phyloP scores from a whole-genome alignment of 495 filamentous ascomycete species.

The Emericellopsis terricola region DNA sequence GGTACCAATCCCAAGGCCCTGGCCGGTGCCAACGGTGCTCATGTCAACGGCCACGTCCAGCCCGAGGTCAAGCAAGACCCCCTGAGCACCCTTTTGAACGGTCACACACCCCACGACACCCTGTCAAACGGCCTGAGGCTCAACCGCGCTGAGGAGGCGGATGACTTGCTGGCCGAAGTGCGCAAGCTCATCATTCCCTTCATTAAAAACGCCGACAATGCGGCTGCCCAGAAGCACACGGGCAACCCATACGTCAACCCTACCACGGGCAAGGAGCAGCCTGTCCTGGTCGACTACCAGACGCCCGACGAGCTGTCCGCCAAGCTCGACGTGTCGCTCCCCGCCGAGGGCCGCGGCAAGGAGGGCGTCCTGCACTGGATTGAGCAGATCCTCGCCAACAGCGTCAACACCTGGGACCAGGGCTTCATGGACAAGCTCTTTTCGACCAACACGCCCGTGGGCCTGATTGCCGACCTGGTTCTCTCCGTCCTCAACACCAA shows the following conservation, averaged over 20 bases:
- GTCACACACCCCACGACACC: no score
- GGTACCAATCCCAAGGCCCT: background rate
- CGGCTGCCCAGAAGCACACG: constrained; percentile 27
- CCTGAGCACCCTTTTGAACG: no score
- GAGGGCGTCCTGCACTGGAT: constrained; percentile 51
- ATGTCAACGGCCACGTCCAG: background rate
- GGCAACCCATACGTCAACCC: constrained; percentile 29
- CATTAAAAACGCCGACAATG: constrained; percentile 56
- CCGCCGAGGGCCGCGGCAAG: constrained; percentile 43
- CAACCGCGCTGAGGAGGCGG: constrained; percentile 31
- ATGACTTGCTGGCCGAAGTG: constrained; percentile 50
- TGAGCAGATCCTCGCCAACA: constrained; percentile 52
- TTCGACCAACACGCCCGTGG: constrained; percentile 67
- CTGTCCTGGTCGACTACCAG: constrained; percentile 49
- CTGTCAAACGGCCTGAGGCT: constrained; percentile 4
- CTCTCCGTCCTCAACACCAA: constrained; percentile 79
- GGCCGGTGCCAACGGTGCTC: background rate
- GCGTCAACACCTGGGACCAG: constrained; percentile 92
- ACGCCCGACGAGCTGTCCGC: constrained; percentile 50
- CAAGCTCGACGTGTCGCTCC: constrained; percentile 47
- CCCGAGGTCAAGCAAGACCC: background rate
- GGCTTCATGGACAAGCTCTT: constrained; percentile 92
- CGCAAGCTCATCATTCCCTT: constrained; percentile 62
- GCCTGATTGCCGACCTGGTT: constrained; percentile 66
- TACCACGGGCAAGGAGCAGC: constrained; percentile 25